Evolutionary conservation across 441 rosid genomes (phyloP).

Genomic region (Syzygium malaccense): DNA sequence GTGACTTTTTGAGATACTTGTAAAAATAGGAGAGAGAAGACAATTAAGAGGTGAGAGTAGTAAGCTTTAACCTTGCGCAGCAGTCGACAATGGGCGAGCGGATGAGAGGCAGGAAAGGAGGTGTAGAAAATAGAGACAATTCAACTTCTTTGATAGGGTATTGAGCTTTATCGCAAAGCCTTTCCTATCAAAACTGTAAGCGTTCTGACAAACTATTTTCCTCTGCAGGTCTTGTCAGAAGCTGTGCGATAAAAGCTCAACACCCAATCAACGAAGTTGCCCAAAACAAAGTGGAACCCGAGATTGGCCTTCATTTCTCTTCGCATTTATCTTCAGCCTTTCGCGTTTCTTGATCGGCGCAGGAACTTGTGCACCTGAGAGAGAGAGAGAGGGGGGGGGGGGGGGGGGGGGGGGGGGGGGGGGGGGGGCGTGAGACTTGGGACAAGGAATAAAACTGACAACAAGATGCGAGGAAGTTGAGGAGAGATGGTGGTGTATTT

Average conservation of each 20-base stretch:
- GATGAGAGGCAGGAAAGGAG: background rate
- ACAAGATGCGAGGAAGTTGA: background rate
- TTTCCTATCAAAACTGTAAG: background rate
- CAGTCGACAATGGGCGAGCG: background rate
- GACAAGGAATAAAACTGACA: background rate
- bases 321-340: background rate
- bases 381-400: background rate
- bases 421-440: background rate
- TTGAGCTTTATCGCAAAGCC: background rate
- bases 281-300: background rate
- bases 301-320: background rate
- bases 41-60: background rate
- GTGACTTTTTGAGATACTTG: background rate
- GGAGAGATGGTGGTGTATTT: background rate
- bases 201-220: background rate
- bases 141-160: background rate
- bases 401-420: accelerated
- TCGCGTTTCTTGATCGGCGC: background rate
- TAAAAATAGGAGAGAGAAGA: background rate
- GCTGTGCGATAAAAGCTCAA: background rate
- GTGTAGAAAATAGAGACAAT: background rate
- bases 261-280: background rate
- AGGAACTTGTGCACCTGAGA: background rate
- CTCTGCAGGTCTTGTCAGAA: background rate
- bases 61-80: background rate